Conservation (phyloP, 495 filamentous ascomycete genomes). For the Glonium stellatum region DNA sequence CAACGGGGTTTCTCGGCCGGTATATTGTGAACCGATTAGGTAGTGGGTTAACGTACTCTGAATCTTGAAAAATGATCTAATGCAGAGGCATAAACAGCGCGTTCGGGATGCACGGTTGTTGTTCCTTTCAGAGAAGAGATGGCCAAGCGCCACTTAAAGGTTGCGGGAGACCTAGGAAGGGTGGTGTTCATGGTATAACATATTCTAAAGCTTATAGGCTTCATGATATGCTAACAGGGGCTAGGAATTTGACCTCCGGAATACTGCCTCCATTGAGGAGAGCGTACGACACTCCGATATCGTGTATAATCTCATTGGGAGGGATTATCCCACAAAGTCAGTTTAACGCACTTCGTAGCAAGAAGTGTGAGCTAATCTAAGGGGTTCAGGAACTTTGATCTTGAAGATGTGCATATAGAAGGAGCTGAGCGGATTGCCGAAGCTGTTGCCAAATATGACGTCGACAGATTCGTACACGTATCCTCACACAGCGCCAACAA, state of each 20-base stretch:
- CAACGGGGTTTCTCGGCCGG: conserved; percentile 89
- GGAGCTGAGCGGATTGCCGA: conserved; percentile 92
- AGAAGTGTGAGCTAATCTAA: conserved; percentile 27
- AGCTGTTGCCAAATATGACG: conserved; percentile 95
- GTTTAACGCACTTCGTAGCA: conserved; percentile 25
- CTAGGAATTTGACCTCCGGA: conserved; percentile 87
- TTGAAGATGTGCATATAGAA: conserved; percentile 90
- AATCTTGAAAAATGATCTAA: conserved; percentile 6
- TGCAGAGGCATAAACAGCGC: conserved; percentile 47
- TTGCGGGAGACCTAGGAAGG: conserved; percentile 84
- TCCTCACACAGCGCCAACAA: conserved; percentile 87
- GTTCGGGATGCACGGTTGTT: conserved; percentile 86
- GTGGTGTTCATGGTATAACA: conserved; percentile 68
- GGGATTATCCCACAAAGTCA: conserved; percentile 93
- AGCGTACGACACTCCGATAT: conserved; percentile 94
- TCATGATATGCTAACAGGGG: neutral
- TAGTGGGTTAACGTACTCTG: conserved; percentile 38
- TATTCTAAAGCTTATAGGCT: neutral
- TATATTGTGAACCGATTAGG: conserved; percentile 97
- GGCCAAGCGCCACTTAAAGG: conserved; percentile 92
- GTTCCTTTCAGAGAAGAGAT: conserved; percentile 95
- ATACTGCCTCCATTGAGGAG: conserved; percentile 93
- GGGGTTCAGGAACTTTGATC: conserved; percentile 71
- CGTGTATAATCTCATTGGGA: conserved; percentile 91
- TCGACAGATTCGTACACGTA: conserved; percentile 94